These are phyloP conservation scores for Hygrophoropsis aurantiaca DNA, from an alignment of 768 basidiomycete genomes.

Conservation along the genomic window DNA sequence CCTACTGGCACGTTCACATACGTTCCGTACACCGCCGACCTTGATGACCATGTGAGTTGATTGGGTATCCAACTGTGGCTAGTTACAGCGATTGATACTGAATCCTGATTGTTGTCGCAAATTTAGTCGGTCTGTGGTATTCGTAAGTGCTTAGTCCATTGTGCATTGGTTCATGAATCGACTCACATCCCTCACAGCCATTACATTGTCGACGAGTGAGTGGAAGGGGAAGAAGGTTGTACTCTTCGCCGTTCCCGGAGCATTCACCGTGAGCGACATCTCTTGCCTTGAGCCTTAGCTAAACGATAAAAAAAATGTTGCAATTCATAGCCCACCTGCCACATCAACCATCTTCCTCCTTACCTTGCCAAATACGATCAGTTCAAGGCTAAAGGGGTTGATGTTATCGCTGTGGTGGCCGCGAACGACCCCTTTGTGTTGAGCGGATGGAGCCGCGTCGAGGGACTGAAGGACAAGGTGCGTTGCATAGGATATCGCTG, in stretches of 20 bases:
- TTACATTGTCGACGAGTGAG: slow-evolving; percentile 52
- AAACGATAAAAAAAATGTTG: neutral
- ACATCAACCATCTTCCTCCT: slow-evolving; percentile 43
- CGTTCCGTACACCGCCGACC: slow-evolving; percentile 60
- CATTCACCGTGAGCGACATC: slow-evolving; percentile 62
- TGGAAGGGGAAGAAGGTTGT: slow-evolving; percentile 87
- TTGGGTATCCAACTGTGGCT: neutral
- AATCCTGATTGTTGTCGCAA: slow-evolving; percentile 8
- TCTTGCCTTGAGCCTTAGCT: neutral
- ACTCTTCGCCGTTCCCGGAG: slow-evolving; percentile 75
- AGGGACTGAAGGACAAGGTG: slow-evolving; percentile 69
- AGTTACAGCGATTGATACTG: slow-evolving; percentile 1
- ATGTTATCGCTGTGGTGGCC: slow-evolving; percentile 52
- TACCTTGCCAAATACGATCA: slow-evolving; percentile 46
- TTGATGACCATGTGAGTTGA: slow-evolving; percentile 56
- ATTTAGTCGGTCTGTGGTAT: slow-evolving; percentile 59
- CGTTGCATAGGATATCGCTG: slow-evolving; percentile 30
- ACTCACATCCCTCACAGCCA: slow-evolving; percentile 37
- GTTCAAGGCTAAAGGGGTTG: slow-evolving; percentile 54
- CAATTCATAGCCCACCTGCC: slow-evolving; percentile 36
- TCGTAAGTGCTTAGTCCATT: slow-evolving; percentile 45
- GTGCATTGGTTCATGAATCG: neutral
- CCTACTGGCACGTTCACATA: slow-evolving; percentile 48
- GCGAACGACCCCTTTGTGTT: slow-evolving; percentile 62
- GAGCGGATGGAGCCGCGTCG: slow-evolving; percentile 59